Evolutionary conservation across 208 protist genomes (phyloP).

Genomic region (Acanthamoeba lenticulata): DNA sequence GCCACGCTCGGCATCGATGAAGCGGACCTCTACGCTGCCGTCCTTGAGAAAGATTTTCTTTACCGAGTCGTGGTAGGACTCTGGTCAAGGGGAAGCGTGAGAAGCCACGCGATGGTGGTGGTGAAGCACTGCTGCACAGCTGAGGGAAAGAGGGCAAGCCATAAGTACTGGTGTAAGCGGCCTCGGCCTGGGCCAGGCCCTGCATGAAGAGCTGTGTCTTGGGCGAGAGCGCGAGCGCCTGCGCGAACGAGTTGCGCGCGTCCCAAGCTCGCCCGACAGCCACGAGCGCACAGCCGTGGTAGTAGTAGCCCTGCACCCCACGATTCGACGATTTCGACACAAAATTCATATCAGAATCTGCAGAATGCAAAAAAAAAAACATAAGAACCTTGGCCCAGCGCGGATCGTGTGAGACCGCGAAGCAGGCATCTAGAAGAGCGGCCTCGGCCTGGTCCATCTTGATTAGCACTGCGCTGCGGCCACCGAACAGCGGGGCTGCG

Average conservation of each 20-base stretch:
- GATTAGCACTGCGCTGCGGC: background rate
- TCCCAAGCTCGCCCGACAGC: constrained; percentile 2
- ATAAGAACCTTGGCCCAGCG: background rate
- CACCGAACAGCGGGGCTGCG: constrained; percentile 19
- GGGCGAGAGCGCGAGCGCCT: background rate
- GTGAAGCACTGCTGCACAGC: background rate
- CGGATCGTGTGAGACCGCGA: constrained; percentile 24
- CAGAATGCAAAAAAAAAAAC: background rate
- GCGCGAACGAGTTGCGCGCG: constrained; percentile 39
- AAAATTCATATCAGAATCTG: background rate
- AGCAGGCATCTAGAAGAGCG: constrained; percentile 33
- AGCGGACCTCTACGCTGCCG: constrained; percentile 43
- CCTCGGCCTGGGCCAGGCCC: background rate
- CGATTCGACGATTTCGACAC: background rate
- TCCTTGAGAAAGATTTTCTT: background rate
- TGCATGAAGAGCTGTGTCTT: constrained; percentile 3
- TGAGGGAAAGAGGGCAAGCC: background rate
- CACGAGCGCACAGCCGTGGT: background rate
- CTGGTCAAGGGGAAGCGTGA: background rate
- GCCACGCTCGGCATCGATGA: constrained; percentile 15
- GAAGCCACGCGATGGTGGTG: background rate
- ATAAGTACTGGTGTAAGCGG: constrained; percentile 42
- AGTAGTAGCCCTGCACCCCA: background rate
- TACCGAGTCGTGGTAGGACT: constrained; percentile 1
- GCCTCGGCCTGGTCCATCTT: constrained; percentile 25